Conservation (phyloP, 2,329 filamentous ascomycete species). For the Lachnellula subtilissima region DNA sequence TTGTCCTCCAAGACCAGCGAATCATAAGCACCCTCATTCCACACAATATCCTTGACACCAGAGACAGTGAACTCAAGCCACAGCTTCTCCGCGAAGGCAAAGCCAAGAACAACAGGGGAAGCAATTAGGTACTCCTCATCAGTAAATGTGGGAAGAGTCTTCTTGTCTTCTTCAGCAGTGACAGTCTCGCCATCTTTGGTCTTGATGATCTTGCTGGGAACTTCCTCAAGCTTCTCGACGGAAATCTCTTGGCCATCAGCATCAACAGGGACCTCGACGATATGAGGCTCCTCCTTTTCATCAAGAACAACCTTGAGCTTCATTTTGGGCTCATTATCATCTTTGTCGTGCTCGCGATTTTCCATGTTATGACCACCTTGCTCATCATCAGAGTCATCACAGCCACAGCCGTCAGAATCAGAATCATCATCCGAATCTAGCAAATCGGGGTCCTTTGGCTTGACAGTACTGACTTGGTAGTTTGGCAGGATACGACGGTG, state of each 20-base stretch:
- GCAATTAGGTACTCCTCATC: constrained; percentile 82
- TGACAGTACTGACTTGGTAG: constrained; percentile 71
- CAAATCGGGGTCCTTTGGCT: constrained; percentile 64
- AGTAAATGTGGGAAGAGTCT: constrained; percentile 53
- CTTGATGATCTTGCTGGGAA: constrained; percentile 32
- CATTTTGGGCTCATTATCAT: constrained; percentile 30
- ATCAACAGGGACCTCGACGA: constrained; percentile 52
- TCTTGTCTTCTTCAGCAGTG: constrained; percentile 27
- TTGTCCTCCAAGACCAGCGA: constrained; percentile 67
- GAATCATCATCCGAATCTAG: constrained; percentile 46
- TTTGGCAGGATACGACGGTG: constrained; percentile 84
- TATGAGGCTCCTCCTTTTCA: constrained; percentile 45
- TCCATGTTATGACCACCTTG: constrained; percentile 25
- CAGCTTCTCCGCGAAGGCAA: constrained; percentile 80
- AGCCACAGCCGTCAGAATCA: constrained; percentile 36
- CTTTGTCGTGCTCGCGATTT: constrained; percentile 14
- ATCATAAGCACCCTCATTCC: constrained; percentile 79
- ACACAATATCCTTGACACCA: constrained; percentile 72
- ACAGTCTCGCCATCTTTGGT: constrained; percentile 20
- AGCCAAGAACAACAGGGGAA: constrained; percentile 79
- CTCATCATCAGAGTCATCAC: constrained; percentile 30
- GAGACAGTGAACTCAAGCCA: constrained; percentile 87
- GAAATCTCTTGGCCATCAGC: constrained; percentile 51
- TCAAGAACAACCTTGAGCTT: constrained; percentile 35
- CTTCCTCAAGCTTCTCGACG: constrained; percentile 52